Percentiles rank a stretch among this genome's conserved stretches.
phyloP scores from a whole-genome alignment of 495 filamentous ascomycete species.

The Tirmania nivea region DNA sequence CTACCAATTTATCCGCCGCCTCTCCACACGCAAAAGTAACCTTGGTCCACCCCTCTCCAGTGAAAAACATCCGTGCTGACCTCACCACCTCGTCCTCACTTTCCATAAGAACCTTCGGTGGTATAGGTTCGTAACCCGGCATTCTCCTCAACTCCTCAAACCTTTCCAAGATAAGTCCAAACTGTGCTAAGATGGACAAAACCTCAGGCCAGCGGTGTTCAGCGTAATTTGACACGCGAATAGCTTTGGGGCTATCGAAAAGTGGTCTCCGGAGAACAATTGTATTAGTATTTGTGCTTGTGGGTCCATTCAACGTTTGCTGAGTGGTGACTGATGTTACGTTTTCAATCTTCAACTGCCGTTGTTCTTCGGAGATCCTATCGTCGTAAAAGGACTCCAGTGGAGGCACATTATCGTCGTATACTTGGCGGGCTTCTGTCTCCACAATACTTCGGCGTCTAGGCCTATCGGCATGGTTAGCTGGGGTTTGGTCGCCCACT shows the following conservation, averaged over 20 bases:
- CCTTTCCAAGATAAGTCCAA: neutral
- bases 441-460: neutral
- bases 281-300: neutral
- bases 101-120: neutral
- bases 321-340: neutral
- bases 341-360: neutral
- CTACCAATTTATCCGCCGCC: neutral
- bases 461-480: neutral
- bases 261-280: neutral
- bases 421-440: neutral
- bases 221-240: neutral
- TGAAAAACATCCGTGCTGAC: neutral
- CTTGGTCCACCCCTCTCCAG: neutral
- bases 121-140: neutral
- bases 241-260: neutral
- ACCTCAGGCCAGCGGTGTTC: neutral
- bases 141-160: neutral
- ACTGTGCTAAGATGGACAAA: neutral
- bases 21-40: neutral
- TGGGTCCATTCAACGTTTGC: neutral
- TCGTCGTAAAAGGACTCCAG: neutral
- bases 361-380: neutral
- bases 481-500: too few species aligned
- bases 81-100: neutral
- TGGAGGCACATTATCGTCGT: neutral